A percentile compares a stretch with the other conserved stretches of the same genome.
These are phyloP conservation scores for Trichaptum fuscoviolaceum DNA, from an alignment of 768 basidiomycete genomes.

Conservation along the genomic window DNA sequence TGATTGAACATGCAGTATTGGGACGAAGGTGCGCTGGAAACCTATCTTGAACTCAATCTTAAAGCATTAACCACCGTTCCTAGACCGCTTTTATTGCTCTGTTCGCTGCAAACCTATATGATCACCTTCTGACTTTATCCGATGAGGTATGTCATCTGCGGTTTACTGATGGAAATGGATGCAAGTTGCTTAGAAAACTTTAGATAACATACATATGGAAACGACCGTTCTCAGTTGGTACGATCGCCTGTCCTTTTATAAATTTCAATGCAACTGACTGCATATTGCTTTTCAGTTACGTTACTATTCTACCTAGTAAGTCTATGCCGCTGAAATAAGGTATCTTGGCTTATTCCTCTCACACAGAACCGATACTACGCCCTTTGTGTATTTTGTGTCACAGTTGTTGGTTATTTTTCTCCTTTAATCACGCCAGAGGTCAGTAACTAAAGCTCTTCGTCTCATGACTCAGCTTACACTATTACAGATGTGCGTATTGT, in stretches of 20 bases:
- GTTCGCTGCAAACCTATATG: neutral
- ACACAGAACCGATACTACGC: slow-evolving; percentile 2
- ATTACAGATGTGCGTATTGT: no score
- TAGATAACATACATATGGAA: neutral
- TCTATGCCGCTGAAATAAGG: no score
- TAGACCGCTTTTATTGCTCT: neutral
- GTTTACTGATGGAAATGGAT: no score
- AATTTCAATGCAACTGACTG: no score
- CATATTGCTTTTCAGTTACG: no score
- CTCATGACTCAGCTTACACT: neutral
- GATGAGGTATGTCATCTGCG: slow-evolving; percentile 1
- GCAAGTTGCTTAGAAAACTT: no score
- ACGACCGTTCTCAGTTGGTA: neutral
- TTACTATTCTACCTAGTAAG: neutral
- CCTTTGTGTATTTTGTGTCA: neutral
- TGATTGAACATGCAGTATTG: neutral
- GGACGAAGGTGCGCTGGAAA: neutral
- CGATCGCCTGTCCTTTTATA: no score
- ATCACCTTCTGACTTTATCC: neutral
- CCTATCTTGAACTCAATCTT: neutral
- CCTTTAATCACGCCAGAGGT: neutral
- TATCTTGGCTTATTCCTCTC: no score
- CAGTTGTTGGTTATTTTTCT: neutral
- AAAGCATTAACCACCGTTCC: no score
- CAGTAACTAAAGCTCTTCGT: neutral